These are phyloP conservation scores for Yamadazyma laniorum DNA, from an alignment of 805 yeast genomes.

Conservation along the genomic window DNA sequence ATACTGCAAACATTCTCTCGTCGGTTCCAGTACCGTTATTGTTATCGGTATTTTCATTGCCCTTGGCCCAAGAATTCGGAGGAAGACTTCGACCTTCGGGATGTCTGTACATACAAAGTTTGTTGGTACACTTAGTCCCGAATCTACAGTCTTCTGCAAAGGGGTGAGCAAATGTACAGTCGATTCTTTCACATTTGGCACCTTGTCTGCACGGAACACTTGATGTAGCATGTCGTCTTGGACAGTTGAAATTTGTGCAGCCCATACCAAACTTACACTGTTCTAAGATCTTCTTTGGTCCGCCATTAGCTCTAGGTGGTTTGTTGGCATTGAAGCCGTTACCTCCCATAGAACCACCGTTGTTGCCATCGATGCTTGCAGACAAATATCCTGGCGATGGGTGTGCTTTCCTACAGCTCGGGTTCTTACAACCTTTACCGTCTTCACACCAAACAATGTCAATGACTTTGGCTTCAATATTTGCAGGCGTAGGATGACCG, in stretches of 20 bases:
- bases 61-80: conserved; percentile 37
- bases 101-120: conserved; percentile 70
- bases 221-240: conserved; percentile 79
- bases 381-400: conserved; percentile 59
- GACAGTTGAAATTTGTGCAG: conserved; percentile 78
- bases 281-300: conserved; percentile 47
- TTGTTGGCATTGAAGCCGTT: neutral
- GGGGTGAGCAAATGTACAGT: conserved; percentile 84
- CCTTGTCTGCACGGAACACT: conserved; percentile 81
- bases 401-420: conserved; percentile 71
- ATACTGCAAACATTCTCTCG: conserved; percentile 72
- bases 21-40: conserved; percentile 34
- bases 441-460: conserved; percentile 74
- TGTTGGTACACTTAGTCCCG: conserved; percentile 71
- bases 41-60: conserved; percentile 7
- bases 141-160: conserved; percentile 76
- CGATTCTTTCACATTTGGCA: conserved; percentile 68
- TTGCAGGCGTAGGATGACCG: conserved; percentile 91
- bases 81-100: conserved; percentile 65
- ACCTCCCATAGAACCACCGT: neutral
- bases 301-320: conserved; percentile 1
- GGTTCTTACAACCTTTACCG: conserved; percentile 62
- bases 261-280: conserved; percentile 77
- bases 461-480: conserved; percentile 66
- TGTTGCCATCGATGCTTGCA: conserved; percentile 16